Evolutionary conservation across 2,329 filamentous ascomycete species (phyloP).

Genomic region (Tolypocladium guangdongense): DNA sequence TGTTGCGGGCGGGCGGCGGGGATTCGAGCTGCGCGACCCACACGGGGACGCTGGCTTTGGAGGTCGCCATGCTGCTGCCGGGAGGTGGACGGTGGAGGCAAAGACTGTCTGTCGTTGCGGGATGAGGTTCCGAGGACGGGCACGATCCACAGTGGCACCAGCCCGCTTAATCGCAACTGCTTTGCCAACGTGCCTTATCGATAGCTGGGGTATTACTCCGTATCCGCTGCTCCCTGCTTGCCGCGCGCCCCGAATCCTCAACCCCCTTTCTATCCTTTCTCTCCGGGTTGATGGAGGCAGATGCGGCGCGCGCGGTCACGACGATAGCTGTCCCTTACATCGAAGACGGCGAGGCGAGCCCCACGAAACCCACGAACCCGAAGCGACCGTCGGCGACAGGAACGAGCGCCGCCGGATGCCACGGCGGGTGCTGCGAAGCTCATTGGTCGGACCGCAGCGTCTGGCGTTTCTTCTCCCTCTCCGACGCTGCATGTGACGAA

Average conservation of each 20-base stretch:
- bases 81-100: neutral
- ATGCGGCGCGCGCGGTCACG: neutral
- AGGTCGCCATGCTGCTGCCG: constrained; percentile 15
- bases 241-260: neutral
- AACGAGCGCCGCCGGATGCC: neutral
- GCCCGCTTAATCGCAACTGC: neutral
- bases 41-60: constrained; percentile 40
- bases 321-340: neutral
- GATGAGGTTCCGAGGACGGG: neutral
- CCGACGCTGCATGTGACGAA: neutral
- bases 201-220: no score
- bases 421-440: constrained; percentile 1
- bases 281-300: neutral
- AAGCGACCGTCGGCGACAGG: neutral
- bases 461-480: neutral
- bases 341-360: neutral
- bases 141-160: neutral
- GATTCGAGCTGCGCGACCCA: constrained; percentile 78
- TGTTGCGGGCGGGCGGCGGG: constrained; percentile 54
- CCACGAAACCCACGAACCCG: neutral
- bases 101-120: neutral
- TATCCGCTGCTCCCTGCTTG: neutral
- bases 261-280: neutral
- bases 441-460: constrained; percentile 1
- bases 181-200: neutral